phyloP scores from a whole-genome alignment of 768 basidiomycete species.

The Boletus bicolor region DNA sequence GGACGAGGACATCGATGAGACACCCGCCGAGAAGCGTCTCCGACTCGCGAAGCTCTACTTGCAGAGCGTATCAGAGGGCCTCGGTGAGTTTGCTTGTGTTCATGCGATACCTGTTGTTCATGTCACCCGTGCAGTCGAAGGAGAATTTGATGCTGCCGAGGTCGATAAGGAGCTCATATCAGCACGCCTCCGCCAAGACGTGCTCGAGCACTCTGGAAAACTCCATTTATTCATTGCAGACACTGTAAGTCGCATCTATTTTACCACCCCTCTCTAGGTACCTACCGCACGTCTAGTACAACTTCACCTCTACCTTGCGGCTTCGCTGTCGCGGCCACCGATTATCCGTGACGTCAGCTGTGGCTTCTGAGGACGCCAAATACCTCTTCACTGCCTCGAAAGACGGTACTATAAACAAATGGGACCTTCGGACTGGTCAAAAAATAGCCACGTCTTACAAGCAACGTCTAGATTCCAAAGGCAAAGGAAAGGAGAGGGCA shows the following conservation, averaged over 20 bases:
- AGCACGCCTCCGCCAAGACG: slow-evolving; percentile 87
- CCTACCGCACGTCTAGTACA: slow-evolving; percentile 42
- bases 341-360: slow-evolving; percentile 77
- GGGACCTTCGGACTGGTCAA: slow-evolving; percentile 68
- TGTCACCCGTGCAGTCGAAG: slow-evolving; percentile 50
- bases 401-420: slow-evolving; percentile 86
- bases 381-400: slow-evolving; percentile 89
- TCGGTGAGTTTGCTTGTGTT: slow-evolving; percentile 44
- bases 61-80: slow-evolving; percentile 72
- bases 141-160: slow-evolving; percentile 93
- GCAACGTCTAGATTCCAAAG: slow-evolving; percentile 44
- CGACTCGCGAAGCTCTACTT: slow-evolving; percentile 89
- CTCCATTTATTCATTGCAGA: slow-evolving; percentile 80
- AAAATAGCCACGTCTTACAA: slow-evolving; percentile 61
- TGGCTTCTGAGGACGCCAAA: slow-evolving; percentile 66
- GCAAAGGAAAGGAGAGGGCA: slow-evolving; percentile 58
- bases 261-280: background rate
- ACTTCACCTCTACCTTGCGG: slow-evolving; percentile 41
- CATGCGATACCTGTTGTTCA: background rate
- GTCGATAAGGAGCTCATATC: slow-evolving; percentile 92
- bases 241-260: slow-evolving; percentile 42
- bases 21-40: slow-evolving; percentile 89
- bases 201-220: slow-evolving; percentile 85
- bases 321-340: slow-evolving; percentile 73
- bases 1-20: slow-evolving; percentile 86